Base-by-base conservation (phyloP, 192 early-diverging fungal species). In the Gamsiella multidivaricata region DNA sequence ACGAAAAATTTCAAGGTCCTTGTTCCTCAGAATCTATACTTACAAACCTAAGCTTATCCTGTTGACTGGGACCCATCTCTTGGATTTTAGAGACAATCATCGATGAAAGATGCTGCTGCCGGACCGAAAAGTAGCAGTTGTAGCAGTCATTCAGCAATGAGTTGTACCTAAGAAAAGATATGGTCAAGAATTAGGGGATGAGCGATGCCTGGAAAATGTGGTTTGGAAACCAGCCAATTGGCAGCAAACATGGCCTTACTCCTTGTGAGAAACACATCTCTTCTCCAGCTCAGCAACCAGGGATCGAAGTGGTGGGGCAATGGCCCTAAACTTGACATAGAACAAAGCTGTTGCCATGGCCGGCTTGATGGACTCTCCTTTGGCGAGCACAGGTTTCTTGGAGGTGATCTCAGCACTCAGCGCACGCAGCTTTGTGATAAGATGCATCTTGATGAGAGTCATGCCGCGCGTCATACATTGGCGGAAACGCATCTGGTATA, bases 381-480 rank as follows among this genome's bases (percentile, higher is more conserved):
- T 73, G 0, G 61, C 68, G 39, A 70, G 59, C 2, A 71, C 68
- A 15, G 88, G 83, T 43, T 88, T 89, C 71, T 91, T 92, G 33
- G 82, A 69, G 8, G 53, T 69, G 12, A 91, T 82, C 31, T 95
- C 91, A 22, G 74, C 72, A 2, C 82, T 84, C 26, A 96, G 70
- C 17, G 76, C 80, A 26, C 93, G 87, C 72, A 96, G 81, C 4
- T 83, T 85, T 33, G 87, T 87, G 28, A 96, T 89, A 63, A 91
- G 88, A 57, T 95, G 86, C 87, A 95, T 91, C 69, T 98, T 98
- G 74, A 99, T 95, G 36, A 98, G 81, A 22, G 96, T 91, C 80
- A 99, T 89, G 7, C 92, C 94, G 28, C 93, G 89, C n/a, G 95
- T 95, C 83, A 97, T 92, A 79, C 96, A 97, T 69, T 98, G 96